Evolutionary conservation across 169 alveolate genomes (phyloP).

Genomic region (Eimeria maxima): DNA sequence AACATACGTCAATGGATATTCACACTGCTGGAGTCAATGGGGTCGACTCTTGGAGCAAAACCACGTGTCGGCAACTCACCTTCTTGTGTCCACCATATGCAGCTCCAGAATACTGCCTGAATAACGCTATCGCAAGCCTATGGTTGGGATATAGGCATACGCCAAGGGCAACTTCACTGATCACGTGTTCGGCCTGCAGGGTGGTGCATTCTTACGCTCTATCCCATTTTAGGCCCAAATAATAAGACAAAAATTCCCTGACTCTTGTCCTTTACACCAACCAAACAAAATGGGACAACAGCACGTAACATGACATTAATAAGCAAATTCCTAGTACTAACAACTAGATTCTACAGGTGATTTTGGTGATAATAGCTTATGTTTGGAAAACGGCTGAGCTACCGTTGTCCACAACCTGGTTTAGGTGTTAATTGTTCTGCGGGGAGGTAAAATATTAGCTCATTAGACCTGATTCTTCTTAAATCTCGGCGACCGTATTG

Average conservation of each 20-base stretch:
- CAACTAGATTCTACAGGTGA: not conserved
- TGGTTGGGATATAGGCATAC: not conserved
- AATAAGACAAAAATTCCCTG: not conserved
- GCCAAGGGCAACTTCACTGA: not conserved
- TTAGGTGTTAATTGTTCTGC: not conserved
- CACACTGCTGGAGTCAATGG: not conserved
- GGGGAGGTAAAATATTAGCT: not conserved
- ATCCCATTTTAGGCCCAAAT: not conserved
- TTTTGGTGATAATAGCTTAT: not conserved
- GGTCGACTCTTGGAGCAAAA: not conserved
- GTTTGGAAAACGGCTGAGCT: not conserved
- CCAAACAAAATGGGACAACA: not conserved
- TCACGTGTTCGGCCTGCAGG: not conserved
- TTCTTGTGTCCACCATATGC: not conserved
- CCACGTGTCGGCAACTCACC: not conserved
- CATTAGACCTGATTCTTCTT: not conserved
- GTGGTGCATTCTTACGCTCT: constrained; percentile 13
- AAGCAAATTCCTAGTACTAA: too few species aligned
- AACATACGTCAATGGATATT: not conserved
- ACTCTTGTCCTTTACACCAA: not conserved
- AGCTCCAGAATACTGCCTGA: not conserved
- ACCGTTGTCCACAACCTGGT: not conserved
- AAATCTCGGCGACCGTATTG: not conserved
- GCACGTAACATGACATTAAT: not conserved
- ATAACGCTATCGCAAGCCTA: not conserved